These are phyloP conservation scores for Pseudogymnoascus sp. DNA, from an alignment of 2,329 filamentous ascomycete genomes.

Conservation along the genomic window DNA sequence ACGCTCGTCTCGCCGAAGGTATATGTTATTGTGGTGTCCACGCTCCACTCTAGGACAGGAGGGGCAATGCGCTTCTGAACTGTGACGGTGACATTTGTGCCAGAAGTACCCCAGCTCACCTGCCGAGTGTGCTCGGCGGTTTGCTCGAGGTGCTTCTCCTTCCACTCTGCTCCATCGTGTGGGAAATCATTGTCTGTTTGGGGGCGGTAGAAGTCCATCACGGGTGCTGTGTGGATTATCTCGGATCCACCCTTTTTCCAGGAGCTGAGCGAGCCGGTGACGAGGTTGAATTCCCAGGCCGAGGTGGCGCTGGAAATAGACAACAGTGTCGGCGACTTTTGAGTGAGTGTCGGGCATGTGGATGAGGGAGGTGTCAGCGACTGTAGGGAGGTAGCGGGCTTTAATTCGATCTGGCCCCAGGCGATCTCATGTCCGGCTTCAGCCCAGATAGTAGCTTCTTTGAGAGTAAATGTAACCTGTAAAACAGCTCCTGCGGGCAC, in stretches of 20 bases:
- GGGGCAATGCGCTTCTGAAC: conserved; percentile 52
- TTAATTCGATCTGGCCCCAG: conserved; percentile 38
- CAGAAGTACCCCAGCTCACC: conserved; percentile 18
- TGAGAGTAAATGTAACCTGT: conserved; percentile 40
- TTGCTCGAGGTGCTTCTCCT: conserved; percentile 39
- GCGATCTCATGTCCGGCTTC: conserved; percentile 44
- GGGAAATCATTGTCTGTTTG: conserved; percentile 15
- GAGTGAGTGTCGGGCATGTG: conserved; percentile 21
- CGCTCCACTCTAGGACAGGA: conserved; percentile 55
- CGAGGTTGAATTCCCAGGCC: conserved; percentile 39
- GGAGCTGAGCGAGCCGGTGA: conserved; percentile 36
- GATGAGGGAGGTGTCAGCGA: conserved; percentile 11
- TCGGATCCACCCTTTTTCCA: conserved; percentile 35
- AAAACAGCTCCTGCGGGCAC: conserved; percentile 38
- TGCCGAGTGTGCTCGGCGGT: conserved; percentile 37
- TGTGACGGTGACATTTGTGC: conserved; percentile 32
- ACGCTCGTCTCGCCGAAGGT: conserved; percentile 44
- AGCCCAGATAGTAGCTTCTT: conserved; percentile 43
- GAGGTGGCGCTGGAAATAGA: conserved; percentile 19
- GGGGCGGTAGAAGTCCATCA: conserved; percentile 33
- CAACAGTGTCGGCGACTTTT: conserved; percentile 22
- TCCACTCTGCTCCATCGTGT: conserved; percentile 49
- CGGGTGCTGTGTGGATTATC: conserved; percentile 38
- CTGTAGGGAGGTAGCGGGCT: conserved; percentile 18
- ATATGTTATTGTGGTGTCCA: conserved; percentile 46